Evolutionary conservation across 768 basidiomycete species (phyloP).

Genomic region (Amanita pseudoporphyria): DNA sequence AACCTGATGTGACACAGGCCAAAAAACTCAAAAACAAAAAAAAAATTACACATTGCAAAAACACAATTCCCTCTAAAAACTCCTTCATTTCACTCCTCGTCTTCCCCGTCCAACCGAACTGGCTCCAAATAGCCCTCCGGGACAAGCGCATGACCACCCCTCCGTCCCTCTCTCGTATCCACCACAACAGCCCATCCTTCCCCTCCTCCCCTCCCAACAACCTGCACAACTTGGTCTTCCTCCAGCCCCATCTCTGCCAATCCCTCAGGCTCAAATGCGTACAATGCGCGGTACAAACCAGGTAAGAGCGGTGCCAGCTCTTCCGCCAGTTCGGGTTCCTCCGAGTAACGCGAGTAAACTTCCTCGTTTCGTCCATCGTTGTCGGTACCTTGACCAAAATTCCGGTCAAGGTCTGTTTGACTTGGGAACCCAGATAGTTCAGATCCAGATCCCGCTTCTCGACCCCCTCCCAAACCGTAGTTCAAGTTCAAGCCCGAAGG

Average conservation of each 20-base stretch:
- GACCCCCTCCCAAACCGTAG: constrained; percentile 5
- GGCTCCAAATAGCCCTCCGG: constrained; percentile 71
- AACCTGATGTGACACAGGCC: too few species aligned
- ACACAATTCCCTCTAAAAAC: too few species aligned
- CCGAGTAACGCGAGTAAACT: neutral
- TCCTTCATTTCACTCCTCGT: constrained; percentile 16
- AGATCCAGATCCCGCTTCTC: constrained; percentile 12
- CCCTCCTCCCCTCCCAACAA: constrained; percentile 67
- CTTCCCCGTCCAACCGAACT: constrained; percentile 34
- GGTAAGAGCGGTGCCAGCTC: constrained; percentile 42
- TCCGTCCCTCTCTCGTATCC: constrained; percentile 10
- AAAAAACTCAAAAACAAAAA: too few species aligned
- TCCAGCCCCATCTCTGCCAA: constrained; percentile 74
- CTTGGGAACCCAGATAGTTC: constrained; percentile 23
- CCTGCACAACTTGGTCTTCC: constrained; percentile 68
- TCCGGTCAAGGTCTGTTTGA: constrained; percentile 28
- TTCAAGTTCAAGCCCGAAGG: constrained; percentile 10
- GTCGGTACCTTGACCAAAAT: constrained; percentile 18
- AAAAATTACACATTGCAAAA: too few species aligned
- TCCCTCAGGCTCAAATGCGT: constrained; percentile 71
- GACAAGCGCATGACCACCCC: constrained; percentile 54
- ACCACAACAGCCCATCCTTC: constrained; percentile 76
- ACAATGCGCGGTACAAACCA: constrained; percentile 70
- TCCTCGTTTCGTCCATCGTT: constrained; percentile 13
- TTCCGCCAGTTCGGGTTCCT: neutral